Percentiles rank a stretch among this genome's conserved stretches.
Conservation (phyloP, 139 green algal genomes). For the Chlamydomonas schloesseri region DNA sequence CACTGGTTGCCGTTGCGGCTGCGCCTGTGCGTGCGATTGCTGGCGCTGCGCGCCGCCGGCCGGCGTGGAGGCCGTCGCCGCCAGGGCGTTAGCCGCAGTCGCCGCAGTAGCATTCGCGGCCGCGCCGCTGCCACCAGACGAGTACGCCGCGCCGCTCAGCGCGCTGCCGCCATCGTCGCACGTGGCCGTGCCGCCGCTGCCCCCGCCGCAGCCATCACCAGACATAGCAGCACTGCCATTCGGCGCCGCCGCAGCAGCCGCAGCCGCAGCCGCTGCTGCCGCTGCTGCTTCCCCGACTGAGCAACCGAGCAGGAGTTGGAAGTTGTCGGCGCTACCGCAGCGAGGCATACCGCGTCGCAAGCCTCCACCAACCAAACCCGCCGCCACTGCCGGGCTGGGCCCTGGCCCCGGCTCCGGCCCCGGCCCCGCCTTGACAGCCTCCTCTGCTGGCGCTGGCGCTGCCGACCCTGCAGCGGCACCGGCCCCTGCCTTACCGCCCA, state of each 20-base stretch:
- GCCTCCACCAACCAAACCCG: no score
- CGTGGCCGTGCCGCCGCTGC: background rate
- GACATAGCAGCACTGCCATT: background rate
- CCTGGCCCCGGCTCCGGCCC: background rate
- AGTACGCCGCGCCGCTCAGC: background rate
- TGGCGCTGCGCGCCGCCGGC: no score
- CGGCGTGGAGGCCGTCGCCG: background rate
- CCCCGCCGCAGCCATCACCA: background rate
- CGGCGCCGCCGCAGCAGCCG: no score
- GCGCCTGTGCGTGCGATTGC: background rate
- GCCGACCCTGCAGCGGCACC: background rate
- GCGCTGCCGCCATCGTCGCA: background rate
- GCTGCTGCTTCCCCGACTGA: background rate
- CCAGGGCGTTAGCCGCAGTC: no score
- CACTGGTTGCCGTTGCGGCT: no score
- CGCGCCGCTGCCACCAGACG: no score
- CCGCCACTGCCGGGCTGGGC: background rate
- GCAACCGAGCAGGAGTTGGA: background rate
- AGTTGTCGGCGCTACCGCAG: conserved; percentile 35
- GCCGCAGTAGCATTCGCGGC: no score
- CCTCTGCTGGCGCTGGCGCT: background rate
- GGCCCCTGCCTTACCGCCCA: background rate
- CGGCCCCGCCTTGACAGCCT: background rate
- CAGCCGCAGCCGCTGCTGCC: no score
- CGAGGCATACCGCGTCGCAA: conserved; percentile 1